These are phyloP conservation scores for Penicillium waksmanii DNA, from an alignment of 495 filamentous ascomycete species.

Conservation along the genomic window DNA sequence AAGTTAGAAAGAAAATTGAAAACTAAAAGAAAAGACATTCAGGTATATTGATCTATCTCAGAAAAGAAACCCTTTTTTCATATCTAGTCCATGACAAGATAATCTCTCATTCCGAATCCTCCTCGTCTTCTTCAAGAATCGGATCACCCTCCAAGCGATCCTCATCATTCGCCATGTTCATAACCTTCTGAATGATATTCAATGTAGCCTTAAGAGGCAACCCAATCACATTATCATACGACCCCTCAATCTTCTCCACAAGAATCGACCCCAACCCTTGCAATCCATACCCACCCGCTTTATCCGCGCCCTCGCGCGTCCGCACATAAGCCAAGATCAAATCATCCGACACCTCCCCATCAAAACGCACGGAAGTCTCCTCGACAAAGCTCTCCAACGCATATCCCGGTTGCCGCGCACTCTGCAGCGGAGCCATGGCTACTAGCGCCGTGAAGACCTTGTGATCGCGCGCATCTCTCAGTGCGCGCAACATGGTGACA, in stretches of 20 bases:
- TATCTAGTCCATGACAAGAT: neutral
- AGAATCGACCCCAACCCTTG: slow-evolving; percentile 86
- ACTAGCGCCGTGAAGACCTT: slow-evolving; percentile 84
- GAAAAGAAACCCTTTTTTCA: neutral
- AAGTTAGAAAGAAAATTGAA: neutral
- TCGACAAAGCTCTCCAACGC: slow-evolving; percentile 78
- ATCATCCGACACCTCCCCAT: slow-evolving; percentile 73
- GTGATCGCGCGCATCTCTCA: slow-evolving; percentile 75
- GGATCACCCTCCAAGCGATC: slow-evolving; percentile 41
- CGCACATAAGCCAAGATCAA: slow-evolving; percentile 83
- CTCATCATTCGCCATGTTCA: slow-evolving; percentile 60
- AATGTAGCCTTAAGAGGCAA: slow-evolving; percentile 81
- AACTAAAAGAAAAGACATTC: neutral
- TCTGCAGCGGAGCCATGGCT: slow-evolving; percentile 76
- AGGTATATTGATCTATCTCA: slow-evolving; percentile 16
- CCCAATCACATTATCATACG: slow-evolving; percentile 95
- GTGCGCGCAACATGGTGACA: slow-evolving; percentile 73
- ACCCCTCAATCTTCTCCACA: slow-evolving; percentile 85
- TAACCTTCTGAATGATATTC: slow-evolving; percentile 81
- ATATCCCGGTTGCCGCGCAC: slow-evolving; percentile 81
- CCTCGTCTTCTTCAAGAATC: slow-evolving; percentile 35
- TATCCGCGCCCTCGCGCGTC: slow-evolving; percentile 92
- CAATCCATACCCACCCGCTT: slow-evolving; percentile 94
- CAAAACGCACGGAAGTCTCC: slow-evolving; percentile 85
- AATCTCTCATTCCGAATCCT: slow-evolving; percentile 27